Base-by-base conservation (phyloP, 805 yeast genomes). In the Schizosaccharomyces octosporus region DNA sequence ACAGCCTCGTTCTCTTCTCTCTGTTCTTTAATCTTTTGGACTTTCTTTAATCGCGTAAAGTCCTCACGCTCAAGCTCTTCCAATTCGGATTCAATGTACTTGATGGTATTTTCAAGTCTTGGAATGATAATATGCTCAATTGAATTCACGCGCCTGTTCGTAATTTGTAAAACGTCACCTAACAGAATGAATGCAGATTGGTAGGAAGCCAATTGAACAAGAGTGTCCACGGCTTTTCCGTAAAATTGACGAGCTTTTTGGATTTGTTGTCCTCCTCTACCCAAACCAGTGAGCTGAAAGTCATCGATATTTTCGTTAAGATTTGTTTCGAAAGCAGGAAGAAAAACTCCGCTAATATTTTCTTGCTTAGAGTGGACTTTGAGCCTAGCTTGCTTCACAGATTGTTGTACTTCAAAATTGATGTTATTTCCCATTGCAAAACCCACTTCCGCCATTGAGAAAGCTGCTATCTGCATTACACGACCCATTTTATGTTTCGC, bases 51-150 rank as follows among this genome's bases (percentile, higher is more conserved):
- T 69, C 98, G 79, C 75, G 89, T 93, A 71, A 90, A 90, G 74
- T 90, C 98, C 75, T 90, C 98, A 79, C 98, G 85, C 72, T 93
- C 97, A 72, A 93, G 79, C 75, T 90, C 98, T 73, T 93, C 98
- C 70, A 90, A 79, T 73, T 90, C 98, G 42, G 95, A 85, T 72
- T 88, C 89, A 76, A 90, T 90, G 74, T 90, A 81, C 61, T 78
- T 75, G 69, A 90, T 90, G 36, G 98, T 90, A 74, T 90, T 90
- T 72, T 93, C 97, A 1, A 97, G 93, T 74, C 97, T 81, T 66
- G 98, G 98, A 64, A 90, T 90, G 68, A 90, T 89, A 58, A 90
- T 97, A 70, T 90, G 97, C 75, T 90, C 98, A 73, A 90, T 90
- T 64, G 98, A 97, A 72, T 90, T 90, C 69, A 90, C 98, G 78